A percentile compares a stretch with the other conserved stretches of the same genome.
Conservation (phyloP, 2,329 filamentous ascomycete genomes). For the Elsinoe necatrix region DNA sequence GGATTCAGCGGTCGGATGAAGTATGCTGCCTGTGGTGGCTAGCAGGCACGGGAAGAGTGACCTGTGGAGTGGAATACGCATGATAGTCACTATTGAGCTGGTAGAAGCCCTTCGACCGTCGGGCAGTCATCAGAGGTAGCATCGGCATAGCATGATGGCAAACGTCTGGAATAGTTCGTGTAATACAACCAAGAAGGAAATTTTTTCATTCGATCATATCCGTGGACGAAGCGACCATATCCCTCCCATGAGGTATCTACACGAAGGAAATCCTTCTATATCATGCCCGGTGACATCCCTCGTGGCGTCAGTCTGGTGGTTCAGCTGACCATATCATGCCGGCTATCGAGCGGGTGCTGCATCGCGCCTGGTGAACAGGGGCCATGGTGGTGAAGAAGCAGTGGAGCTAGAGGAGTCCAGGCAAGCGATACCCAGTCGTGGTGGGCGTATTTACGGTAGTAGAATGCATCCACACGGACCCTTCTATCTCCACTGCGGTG, state of each 20-base stretch:
- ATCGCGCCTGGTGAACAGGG: not conserved
- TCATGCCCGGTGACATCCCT: not conserved
- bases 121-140: not conserved
- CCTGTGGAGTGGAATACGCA: too few relatives aligned
- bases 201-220: slow-evolving; percentile 1
- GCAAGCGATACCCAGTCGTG: not conserved
- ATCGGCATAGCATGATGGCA: not conserved
- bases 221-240: not conserved
- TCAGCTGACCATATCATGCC: not conserved
- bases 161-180: too few relatives aligned
- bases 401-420: not conserved
- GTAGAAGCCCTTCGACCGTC: not conserved
- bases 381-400: not conserved
- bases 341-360: too few relatives aligned
- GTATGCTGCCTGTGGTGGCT: too few relatives aligned
- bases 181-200: not conserved
- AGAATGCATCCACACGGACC: not conserved
- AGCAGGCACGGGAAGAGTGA: too few relatives aligned
- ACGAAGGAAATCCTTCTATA: slow-evolving; percentile 5
- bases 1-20: too few relatives aligned
- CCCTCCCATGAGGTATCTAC: slow-evolving; percentile 1
- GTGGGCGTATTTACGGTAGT: not conserved
- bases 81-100: too few relatives aligned
- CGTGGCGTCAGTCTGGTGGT: not conserved
- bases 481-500: slow-evolving; percentile 1